Conservation (phyloP, 345 rosid genomes). For the Rhizophora apiculata region DNA sequence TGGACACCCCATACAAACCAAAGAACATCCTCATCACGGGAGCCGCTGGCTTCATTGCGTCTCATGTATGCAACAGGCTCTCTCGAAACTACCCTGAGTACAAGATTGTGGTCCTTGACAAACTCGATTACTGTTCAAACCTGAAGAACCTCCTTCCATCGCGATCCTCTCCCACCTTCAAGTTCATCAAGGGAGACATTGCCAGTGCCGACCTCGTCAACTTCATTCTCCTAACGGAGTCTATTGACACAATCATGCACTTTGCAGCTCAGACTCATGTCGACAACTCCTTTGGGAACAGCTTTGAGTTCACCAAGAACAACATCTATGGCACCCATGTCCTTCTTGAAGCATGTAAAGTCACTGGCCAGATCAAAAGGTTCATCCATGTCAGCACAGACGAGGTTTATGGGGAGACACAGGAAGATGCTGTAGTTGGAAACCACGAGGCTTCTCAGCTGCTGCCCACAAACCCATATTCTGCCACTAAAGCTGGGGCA, state of each 20-base stretch:
- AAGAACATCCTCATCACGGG: slow-evolving; percentile 16
- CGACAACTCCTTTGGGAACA: slow-evolving; percentile 1
- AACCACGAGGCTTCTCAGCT: slow-evolving; percentile 2
- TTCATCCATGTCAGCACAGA: slow-evolving; percentile 14
- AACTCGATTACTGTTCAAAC: slow-evolving; percentile 16
- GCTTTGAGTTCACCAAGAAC: slow-evolving; percentile 14
- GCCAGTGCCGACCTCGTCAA: slow-evolving; percentile 13
- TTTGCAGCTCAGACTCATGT: slow-evolving; percentile 17
- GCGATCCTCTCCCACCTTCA: slow-evolving; percentile 10
- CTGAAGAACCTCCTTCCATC: slow-evolving; percentile 12
- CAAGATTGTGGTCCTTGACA: slow-evolving; percentile 14
- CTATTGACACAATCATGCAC: slow-evolving; percentile 17
- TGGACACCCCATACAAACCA: slow-evolving; percentile 8
- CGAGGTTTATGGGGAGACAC: slow-evolving; percentile 3
- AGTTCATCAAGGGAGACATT: slow-evolving; percentile 15
- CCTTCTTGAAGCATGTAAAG: slow-evolving; percentile 13
- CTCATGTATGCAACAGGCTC: slow-evolving; percentile 14
- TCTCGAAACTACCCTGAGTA: slow-evolving; percentile 2
- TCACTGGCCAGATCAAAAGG: slow-evolving; percentile 12
- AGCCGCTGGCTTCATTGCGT: slow-evolving; percentile 16
- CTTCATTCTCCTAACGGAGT: slow-evolving; percentile 9
- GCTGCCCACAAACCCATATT: slow-evolving; percentile 4
- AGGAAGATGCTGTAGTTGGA: slow-evolving; percentile 3
- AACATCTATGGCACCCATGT: slow-evolving; percentile 17
- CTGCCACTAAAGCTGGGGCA: slow-evolving; percentile 11